Percentiles rank a stretch among this genome's conserved stretches.
Conservation (phyloP, 2,329 filamentous ascomycete genomes). For the Blastomyces emzantsi region DNA sequence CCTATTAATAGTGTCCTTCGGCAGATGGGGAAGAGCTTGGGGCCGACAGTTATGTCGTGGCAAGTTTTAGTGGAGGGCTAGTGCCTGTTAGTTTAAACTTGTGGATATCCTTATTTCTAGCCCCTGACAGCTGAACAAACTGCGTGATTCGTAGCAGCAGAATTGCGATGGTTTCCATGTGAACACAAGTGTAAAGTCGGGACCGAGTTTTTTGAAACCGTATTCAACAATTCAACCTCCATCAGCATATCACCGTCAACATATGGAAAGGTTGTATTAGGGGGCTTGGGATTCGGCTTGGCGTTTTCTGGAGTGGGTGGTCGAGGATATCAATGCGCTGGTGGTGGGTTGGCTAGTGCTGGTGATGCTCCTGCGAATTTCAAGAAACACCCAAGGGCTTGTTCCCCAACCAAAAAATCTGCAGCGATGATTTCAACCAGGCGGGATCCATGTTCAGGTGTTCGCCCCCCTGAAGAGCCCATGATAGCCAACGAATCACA, state of each 20-base stretch:
- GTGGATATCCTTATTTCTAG: not conserved
- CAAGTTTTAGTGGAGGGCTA: not conserved
- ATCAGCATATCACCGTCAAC: not conserved
- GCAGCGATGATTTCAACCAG: not conserved
- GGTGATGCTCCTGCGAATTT: no score
- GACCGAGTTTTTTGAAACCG: not conserved
- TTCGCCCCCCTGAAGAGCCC: not conserved
- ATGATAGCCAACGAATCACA: not conserved
- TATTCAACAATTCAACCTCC: not conserved
- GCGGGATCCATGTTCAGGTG: not conserved
- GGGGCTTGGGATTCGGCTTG: not conserved
- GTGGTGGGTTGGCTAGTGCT: no score
- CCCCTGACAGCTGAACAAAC: not conserved
- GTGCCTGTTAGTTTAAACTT: not conserved
- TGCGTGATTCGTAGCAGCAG: not conserved
- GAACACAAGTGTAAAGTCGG: no score
- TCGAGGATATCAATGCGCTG: no score
- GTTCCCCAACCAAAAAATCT: no score
- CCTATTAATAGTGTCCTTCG: not conserved
- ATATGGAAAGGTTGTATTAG: not conserved
- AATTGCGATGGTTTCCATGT: not conserved
- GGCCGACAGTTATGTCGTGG: not conserved
- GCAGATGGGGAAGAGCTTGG: not conserved
- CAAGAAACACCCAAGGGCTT: no score
- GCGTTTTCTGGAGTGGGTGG: no score